Evolutionary conservation across 768 basidiomycete species (phyloP).

Genomic region (Phlebiopsis gigantea): DNA sequence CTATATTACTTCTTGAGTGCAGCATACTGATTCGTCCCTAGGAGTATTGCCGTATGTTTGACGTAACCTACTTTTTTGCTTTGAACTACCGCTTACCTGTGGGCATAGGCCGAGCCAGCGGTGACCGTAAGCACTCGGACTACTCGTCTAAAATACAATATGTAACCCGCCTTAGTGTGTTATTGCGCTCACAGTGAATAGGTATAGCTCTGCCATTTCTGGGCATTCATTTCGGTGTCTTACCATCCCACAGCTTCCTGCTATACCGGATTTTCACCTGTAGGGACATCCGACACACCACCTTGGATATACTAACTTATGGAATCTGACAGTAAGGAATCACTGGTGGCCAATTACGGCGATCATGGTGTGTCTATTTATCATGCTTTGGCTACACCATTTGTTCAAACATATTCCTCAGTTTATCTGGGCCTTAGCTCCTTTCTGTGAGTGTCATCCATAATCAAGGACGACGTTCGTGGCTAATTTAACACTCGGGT

Average conservation of each 20-base stretch:
- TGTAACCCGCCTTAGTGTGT: not conserved
- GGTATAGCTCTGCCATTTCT: not conserved
- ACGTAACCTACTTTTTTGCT: too few species aligned
- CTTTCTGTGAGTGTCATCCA: not conserved
- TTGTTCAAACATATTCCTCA: not conserved
- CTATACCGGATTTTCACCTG: not conserved
- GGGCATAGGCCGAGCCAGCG: not conserved
- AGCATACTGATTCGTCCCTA: not conserved
- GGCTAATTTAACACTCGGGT: not conserved
- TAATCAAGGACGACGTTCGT: not conserved
- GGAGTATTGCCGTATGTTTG: not conserved
- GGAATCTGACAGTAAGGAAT: not conserved
- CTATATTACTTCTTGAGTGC: too few species aligned
- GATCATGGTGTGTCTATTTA: too few species aligned
- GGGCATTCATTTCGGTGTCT: not conserved
- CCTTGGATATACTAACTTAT: not conserved
- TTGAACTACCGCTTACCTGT: too few species aligned
- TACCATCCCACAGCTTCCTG: not conserved
- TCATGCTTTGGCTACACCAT: too few species aligned
- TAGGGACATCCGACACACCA: not conserved
- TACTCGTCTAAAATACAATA: not conserved
- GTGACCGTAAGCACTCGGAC: not conserved
- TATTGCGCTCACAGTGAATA: not conserved
- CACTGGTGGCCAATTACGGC: not conserved
- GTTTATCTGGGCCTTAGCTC: not conserved